Base-by-base conservation (phyloP, 2,329 filamentous ascomycete genomes). In the Coniella vitis region DNA sequence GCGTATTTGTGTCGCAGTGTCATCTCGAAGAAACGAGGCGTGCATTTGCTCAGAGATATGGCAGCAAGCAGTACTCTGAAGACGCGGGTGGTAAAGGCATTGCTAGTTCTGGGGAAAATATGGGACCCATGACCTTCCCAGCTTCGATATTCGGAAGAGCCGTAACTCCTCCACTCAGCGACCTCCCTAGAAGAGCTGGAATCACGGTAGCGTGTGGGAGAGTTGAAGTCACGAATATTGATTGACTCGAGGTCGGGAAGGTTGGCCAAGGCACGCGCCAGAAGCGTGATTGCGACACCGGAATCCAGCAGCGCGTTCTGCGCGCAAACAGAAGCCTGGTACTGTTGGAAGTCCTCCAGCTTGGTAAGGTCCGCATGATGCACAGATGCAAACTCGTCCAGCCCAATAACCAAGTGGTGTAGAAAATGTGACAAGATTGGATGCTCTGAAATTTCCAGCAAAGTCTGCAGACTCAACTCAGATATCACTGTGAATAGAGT, bases 151-250 rank as follows among this genome's bases (percentile, higher is more conserved):
- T 20, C 19, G 2, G 4, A 68, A 64, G 0, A 68, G 71, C 43
- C 71, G 61, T 14, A 51, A 45, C 10, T 54, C 32, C 9, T 69
- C 64, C 0, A 71, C 74, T 0, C 58, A 59, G 16, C 66, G 62
- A 2, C 79, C 78, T 55, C 79, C 7, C 61, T 64, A 81, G 81
- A 84, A 1, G 56, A 48, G 0, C 55, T 58, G 2, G 66, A 66
- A 41, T 85, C 81, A 3, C 81, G 73, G 12, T 57, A 58, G 4
- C 80, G 74, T 9, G 61, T 69, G 0, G 4, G 19, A 0, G 75
- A 75, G 57, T 74, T 67, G 62, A 77, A 83, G 58, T 85, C 78
- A 16, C 82, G 74, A 20, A 86, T 65, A 20, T 78, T 75, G 13
- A 86, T 61, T 0, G 71, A 76, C 25, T 75, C 63, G 4, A 85